Evolutionary conservation across 495 filamentous ascomycete species (phyloP).

Genomic region (Neurospora hispaniola): DNA sequence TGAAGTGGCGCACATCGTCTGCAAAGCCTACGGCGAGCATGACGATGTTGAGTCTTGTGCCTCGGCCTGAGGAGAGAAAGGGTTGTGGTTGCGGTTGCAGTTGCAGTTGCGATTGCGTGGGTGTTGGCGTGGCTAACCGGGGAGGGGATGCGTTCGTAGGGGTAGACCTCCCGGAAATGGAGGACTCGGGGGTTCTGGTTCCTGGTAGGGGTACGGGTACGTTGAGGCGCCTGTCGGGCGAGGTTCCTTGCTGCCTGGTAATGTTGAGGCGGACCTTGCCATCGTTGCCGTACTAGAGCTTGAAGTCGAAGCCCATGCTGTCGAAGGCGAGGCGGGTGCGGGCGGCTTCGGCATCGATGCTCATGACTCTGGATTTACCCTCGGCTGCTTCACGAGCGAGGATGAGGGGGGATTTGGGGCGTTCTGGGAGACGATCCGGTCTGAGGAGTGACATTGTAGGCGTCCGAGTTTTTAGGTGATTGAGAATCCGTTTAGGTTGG

Average conservation of each 20-base stretch:
- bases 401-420: neutral
- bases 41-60: constrained; percentile 42
- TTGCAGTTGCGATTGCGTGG: neutral
- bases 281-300: neutral
- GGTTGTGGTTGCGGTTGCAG: neutral
- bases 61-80: neutral
- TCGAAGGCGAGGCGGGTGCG: neutral
- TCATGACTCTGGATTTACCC: neutral
- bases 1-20: constrained; percentile 54
- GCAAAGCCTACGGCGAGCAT: constrained; percentile 53
- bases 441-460: neutral
- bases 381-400: neutral
- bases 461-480: neutral
- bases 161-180: neutral
- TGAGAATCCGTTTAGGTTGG: neutral
- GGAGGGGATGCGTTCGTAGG: neutral
- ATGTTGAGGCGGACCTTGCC: neutral
- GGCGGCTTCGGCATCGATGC: neutral
- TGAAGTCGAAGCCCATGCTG: neutral
- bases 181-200: neutral
- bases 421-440: neutral
- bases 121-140: neutral
- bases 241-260: neutral
- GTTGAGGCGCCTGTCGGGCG: neutral
- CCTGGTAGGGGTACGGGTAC: neutral